Evolutionary conservation across 352 stramenopile species (phyloP).

Genomic region (Peronospora belbahrii): DNA sequence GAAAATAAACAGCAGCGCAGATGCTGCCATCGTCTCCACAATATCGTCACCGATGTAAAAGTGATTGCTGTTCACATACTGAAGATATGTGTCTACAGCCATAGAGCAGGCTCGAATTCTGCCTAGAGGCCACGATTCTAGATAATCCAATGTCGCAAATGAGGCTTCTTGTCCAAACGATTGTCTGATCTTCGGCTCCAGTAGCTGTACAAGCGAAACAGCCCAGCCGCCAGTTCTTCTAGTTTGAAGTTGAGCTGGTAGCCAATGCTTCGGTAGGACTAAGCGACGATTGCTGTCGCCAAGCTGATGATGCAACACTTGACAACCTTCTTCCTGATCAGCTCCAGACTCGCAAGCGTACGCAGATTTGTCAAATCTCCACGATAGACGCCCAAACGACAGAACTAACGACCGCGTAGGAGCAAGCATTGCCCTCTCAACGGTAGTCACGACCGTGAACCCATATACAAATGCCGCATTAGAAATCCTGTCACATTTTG

Average conservation of each 20-base stretch:
- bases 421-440: not conserved
- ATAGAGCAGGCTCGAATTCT: conserved; percentile 7
- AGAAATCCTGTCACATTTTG: conserved; percentile 3
- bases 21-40: conserved; percentile 32
- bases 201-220: conserved; percentile 32
- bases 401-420: conserved; percentile 17
- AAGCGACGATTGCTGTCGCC: conserved; percentile 22
- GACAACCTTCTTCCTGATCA: conserved; percentile 13
- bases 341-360: conserved; percentile 13
- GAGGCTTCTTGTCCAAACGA: conserved; percentile 2
- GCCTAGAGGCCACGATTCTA: conserved; percentile 10
- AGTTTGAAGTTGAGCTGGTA: conserved; percentile 17
- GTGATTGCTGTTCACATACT: conserved; percentile 23
- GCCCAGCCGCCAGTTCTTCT: conserved; percentile 1
- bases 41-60: conserved; percentile 25
- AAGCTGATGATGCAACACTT: conserved; percentile 29
- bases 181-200: conserved; percentile 25
- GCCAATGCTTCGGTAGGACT: conserved; percentile 16
- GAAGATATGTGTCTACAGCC: conserved; percentile 29
- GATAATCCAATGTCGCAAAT: conserved; percentile 14
- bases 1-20: conserved; percentile 46
- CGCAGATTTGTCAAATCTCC: conserved; percentile 23
- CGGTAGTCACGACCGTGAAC: conserved; percentile 17
- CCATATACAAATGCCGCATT: conserved; percentile 35
- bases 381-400: conserved; percentile 35